A percentile compares a stretch with the other conserved stretches of the same genome.
phyloP scores from a whole-genome alignment of 257 asterid genomes.

The Lycium barbarum region DNA sequence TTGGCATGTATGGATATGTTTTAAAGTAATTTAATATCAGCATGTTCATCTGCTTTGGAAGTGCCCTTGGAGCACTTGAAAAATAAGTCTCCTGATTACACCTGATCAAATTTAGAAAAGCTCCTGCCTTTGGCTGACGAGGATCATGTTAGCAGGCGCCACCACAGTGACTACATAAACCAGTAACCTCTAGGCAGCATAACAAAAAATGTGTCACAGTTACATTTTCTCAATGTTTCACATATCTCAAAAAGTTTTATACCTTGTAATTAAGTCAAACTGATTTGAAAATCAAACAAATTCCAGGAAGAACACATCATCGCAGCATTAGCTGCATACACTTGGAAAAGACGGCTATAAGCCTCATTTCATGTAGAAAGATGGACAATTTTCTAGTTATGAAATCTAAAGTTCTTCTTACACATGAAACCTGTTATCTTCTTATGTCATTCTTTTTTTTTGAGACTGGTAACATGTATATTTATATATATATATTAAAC shows the following conservation, averaged over 20 bases:
- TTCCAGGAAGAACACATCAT: not conserved
- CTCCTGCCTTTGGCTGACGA: not conserved
- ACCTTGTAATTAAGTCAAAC: not conserved
- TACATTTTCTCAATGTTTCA: not conserved
- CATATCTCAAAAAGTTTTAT: not conserved
- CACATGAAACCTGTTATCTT: not conserved
- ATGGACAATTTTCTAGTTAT: not conserved
- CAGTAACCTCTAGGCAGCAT: constrained; percentile 5
- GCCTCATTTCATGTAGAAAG: not conserved
- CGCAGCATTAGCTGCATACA: not conserved
- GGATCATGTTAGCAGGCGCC: not conserved
- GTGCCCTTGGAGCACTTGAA: not conserved
- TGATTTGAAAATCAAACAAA: not conserved
- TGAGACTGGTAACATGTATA: no score
- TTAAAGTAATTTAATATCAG: not conserved
- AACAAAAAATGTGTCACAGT: not conserved
- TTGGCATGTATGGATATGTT: not conserved
- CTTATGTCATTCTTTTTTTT: not conserved
- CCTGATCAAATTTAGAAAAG: not conserved
- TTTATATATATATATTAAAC: no score
- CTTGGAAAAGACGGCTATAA: not conserved
- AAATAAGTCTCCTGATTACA: not conserved
- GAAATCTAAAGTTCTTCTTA: not conserved
- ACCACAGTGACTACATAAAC: not conserved
- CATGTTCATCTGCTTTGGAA: not conserved